These are phyloP conservation scores for Posidonia australis DNA, from an alignment of 106 monocot genomes.

Conservation along the genomic window DNA sequence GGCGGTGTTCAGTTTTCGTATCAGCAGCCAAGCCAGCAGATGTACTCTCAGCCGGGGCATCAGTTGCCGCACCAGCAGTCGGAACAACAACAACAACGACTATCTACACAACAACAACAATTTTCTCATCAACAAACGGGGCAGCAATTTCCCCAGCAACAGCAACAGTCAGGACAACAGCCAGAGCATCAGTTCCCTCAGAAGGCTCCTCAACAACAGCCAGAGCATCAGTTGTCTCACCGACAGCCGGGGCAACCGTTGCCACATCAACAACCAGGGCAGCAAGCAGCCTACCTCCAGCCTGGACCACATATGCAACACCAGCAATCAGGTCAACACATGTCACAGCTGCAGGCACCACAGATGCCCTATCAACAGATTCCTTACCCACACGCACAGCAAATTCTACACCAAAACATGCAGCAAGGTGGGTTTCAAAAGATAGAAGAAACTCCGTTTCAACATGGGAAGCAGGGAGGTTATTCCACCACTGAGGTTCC, in stretches of 20 bases:
- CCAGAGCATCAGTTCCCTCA: constrained; percentile 1
- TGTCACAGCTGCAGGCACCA: background rate
- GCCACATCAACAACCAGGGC: constrained; percentile 1
- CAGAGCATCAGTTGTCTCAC: background rate
- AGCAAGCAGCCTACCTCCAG: background rate
- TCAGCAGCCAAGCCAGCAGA: background rate
- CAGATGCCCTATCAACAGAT: constrained; percentile 2
- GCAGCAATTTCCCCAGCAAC: background rate
- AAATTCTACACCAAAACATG: background rate
- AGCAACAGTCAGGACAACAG: constrained; percentile 4
- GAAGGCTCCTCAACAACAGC: background rate
- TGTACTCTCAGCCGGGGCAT: background rate
- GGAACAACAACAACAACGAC: background rate
- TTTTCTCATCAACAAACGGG: constrained; percentile 1
- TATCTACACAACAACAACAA: background rate
- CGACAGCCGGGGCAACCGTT: background rate
- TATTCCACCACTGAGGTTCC: constrained; percentile 1
- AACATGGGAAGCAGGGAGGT: constrained; percentile 1
- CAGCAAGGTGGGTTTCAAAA: constrained; percentile 1
- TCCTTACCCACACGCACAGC: constrained; percentile 2
- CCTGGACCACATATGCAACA: background rate
- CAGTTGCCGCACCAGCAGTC: constrained; percentile 9
- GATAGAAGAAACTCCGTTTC: background rate
- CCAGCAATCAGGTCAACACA: constrained; percentile 5
- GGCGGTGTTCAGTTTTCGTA: background rate